Base-by-base conservation (phyloP, 2,329 filamentous ascomycete species). In the Chalaropsis ovoidea region DNA sequence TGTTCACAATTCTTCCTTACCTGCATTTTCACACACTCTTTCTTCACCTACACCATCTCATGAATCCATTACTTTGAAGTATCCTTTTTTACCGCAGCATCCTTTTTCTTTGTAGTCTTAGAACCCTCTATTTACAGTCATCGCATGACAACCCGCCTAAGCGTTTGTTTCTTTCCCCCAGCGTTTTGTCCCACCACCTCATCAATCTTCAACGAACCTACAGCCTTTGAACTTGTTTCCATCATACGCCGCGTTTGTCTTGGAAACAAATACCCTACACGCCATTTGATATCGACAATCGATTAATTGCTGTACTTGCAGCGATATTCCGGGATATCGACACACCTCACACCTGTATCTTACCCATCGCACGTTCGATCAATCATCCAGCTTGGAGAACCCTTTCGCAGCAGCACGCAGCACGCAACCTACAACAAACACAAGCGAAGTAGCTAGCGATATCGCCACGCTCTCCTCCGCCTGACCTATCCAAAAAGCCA, bases 141-240 rank as follows among this genome's bases (percentile, higher is more conserved):
- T 58, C 54, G 54, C 54, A 58, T 58, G 24, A 58, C 54, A 58
- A 19, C 17, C 54, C 54, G 31, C 54, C 52, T 58, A 17, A 39
- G 54, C 54, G 54, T 58, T 58, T 58, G 54, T 58, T 58, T 39
- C 11, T n/a, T 15, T 19, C 54, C 27, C 17, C 54, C 54, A 58
- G 54, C 54, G 54, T 58, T 39, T 58, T 58, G 54, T 58, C 54
- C 54, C 54, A 58, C 54, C 31, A 39, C 31, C 39, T 58, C 31
- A 6, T 39, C 31, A 17, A 35, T 5, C 35, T 10, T 35, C 54
- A 58, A 24, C 47, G 47, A 39, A 52, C 22, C 47, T 52, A 24
- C 22, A 27, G 22, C 22, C 22, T 52, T 27, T 24, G 22, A 52
- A 15, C 47, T 27, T 52, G 8, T 15, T 27, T 27, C 19, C 10